Conservation (phyloP, 78 protist genomes). For the Emiliania huxleyi region DNA sequence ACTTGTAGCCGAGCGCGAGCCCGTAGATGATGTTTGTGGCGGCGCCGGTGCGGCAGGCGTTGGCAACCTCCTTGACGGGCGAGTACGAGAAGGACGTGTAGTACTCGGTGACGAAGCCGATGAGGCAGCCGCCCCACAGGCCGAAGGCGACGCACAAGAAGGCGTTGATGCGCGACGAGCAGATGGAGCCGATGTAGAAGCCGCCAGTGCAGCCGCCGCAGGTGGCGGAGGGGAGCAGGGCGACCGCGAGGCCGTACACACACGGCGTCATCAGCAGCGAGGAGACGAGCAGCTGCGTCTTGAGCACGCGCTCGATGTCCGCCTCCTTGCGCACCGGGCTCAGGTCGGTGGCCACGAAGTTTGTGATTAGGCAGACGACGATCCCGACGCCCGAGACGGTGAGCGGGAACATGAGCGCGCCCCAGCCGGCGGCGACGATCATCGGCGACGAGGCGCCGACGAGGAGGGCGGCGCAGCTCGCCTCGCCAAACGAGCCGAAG, state of each 20-base stretch:
- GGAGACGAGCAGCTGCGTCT: slow-evolving; percentile 43
- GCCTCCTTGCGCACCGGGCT: slow-evolving; percentile 22
- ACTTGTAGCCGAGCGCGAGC: slow-evolving; percentile 52
- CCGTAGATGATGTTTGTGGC: slow-evolving; percentile 76
- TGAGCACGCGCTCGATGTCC: slow-evolving; percentile 45
- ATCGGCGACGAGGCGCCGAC: slow-evolving; percentile 34
- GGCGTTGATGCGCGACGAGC: not conserved
- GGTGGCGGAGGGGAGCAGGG: not conserved
- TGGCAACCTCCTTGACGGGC: slow-evolving; percentile 57
- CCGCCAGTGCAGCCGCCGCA: not conserved
- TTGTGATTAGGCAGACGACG: slow-evolving; percentile 39
- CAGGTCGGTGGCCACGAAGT: slow-evolving; percentile 48
- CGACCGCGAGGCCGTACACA: not conserved
- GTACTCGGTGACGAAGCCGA: slow-evolving; percentile 76
- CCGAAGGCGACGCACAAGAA: slow-evolving; percentile 62
- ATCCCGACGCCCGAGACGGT: slow-evolving; percentile 44
- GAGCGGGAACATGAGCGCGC: slow-evolving; percentile 55
- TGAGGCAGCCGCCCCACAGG: slow-evolving; percentile 62
- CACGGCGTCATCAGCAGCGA: not conserved
- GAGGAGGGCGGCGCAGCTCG: slow-evolving; percentile 62
- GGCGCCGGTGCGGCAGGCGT: slow-evolving; percentile 62
- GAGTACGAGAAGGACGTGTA: slow-evolving; percentile 61
- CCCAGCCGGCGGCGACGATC: slow-evolving; percentile 26
- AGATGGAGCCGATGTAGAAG: not conserved
- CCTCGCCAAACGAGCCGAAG: slow-evolving; percentile 72